A percentile compares a stretch with the other conserved stretches of the same genome.
Conservation (phyloP, 306 rosid genomes). For the Begonia masoniana region DNA sequence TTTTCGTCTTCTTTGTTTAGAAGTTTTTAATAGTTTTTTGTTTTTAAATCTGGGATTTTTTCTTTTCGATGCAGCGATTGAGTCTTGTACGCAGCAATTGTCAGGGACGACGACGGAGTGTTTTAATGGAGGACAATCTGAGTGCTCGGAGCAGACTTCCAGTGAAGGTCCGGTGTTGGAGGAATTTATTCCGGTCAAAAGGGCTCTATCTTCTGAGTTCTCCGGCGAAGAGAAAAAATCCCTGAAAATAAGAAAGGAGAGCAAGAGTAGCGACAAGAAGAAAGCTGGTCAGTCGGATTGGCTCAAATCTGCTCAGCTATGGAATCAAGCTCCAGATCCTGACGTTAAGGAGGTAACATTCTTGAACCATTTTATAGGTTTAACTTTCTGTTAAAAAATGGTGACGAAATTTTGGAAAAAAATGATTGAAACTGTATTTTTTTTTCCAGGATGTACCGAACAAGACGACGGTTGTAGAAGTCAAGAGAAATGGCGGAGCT, state of each 20-base stretch:
- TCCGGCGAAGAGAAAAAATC: slow-evolving; percentile 31
- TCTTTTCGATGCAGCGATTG: slow-evolving; percentile 38
- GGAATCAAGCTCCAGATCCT: slow-evolving; percentile 54
- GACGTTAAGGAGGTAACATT: slow-evolving; percentile 34
- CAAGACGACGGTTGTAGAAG: slow-evolving; percentile 52
- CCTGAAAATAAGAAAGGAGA: slow-evolving; percentile 12
- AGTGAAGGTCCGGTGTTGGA: slow-evolving; percentile 48
- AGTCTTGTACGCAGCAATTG: slow-evolving; percentile 40
- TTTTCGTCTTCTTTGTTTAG: not conserved
- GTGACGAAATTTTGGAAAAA: not conserved
- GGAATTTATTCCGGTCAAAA: slow-evolving; percentile 72
- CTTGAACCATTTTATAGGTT: not conserved
- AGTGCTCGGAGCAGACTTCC: slow-evolving; percentile 72
- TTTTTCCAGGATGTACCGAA: slow-evolving; percentile 39
- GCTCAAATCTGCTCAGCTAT: slow-evolving; percentile 86
- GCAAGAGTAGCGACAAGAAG: slow-evolving; percentile 19
- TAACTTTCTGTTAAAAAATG: not conserved
- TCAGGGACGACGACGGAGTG: slow-evolving; percentile 52
- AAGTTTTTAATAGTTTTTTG: slow-evolving; percentile 6
- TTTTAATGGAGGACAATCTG: slow-evolving; percentile 59
- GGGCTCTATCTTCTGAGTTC: slow-evolving; percentile 27
- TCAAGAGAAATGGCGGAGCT: slow-evolving; percentile 62
- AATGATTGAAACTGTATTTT: slow-evolving; percentile 1
- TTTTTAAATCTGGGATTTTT: not conserved
- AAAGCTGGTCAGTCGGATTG: slow-evolving; percentile 72